These are phyloP conservation scores for Boletus albobrunnescens DNA, from an alignment of 1,284 basidiomycete species.

Conservation along the genomic window DNA sequence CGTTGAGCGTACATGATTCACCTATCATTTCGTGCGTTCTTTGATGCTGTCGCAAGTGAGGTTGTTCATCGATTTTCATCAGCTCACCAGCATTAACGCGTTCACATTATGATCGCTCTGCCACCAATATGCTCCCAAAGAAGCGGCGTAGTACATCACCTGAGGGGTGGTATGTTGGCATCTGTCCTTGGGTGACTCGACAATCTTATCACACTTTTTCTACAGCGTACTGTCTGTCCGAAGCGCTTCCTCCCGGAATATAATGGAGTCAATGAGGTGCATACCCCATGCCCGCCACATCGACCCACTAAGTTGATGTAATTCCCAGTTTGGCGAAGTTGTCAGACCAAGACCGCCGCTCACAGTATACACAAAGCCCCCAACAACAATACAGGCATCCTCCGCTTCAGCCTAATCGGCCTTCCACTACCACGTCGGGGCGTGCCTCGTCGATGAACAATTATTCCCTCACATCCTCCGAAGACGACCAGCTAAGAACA, in stretches of 20 bases:
- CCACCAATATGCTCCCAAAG: slow-evolving; percentile 31
- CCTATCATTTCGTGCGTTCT: slow-evolving; percentile 30
- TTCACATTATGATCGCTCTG: slow-evolving; percentile 21
- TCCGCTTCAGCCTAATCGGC: slow-evolving; percentile 6
- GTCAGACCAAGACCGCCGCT: slow-evolving; percentile 19
- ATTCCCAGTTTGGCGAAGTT: slow-evolving; percentile 19
- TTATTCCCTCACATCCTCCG: slow-evolving; percentile 27
- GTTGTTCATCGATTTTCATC: slow-evolving; percentile 17
- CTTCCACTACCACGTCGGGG: slow-evolving; percentile 3
- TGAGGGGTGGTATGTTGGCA: slow-evolving; percentile 23
- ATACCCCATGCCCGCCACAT: not conserved
- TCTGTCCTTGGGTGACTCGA: slow-evolving; percentile 1
- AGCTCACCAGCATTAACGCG: slow-evolving; percentile 31
- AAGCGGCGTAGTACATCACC: slow-evolving; percentile 35
- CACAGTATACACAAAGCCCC: slow-evolving; percentile 8
- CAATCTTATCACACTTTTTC: slow-evolving; percentile 11
- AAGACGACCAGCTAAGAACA: slow-evolving; percentile 30
- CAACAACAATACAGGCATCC: slow-evolving; percentile 12
- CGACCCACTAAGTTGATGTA: slow-evolving; percentile 14
- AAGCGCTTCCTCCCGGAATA: slow-evolving; percentile 15
- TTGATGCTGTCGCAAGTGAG: slow-evolving; percentile 12
- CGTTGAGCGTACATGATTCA: slow-evolving; percentile 29
- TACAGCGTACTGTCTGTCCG: slow-evolving; percentile 16
- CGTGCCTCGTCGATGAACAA: slow-evolving; percentile 20
- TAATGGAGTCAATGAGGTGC: slow-evolving; percentile 31